Conservation (phyloP, 2,329 filamentous ascomycete genomes). For the Zarea fungicola region DNA sequence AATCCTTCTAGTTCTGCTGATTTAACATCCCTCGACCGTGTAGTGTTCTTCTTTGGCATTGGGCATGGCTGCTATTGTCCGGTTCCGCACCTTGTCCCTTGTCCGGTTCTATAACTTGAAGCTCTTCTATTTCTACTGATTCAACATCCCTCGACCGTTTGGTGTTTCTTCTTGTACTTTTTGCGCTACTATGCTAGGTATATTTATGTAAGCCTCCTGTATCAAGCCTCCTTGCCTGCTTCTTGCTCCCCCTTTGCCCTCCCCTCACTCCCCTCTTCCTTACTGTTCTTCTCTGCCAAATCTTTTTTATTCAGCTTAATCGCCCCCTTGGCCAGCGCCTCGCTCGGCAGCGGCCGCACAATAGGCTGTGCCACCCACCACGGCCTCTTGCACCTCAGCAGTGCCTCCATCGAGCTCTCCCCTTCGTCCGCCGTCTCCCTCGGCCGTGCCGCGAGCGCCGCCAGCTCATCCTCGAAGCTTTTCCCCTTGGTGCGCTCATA, state of each 20-base stretch:
- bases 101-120: too few species aligned
- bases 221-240: constrained; percentile 39
- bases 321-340: constrained; percentile 78
- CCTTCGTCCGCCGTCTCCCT: constrained; percentile 33
- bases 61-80: too few species aligned
- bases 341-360: constrained; percentile 77
- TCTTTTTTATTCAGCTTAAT: constrained; percentile 70
- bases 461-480: constrained; percentile 40
- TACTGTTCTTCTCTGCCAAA: constrained; percentile 35
- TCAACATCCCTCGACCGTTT: too few species aligned
- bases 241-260: constrained; percentile 12
- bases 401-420: constrained; percentile 60
- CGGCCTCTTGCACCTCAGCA: constrained; percentile 70
- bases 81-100: too few species aligned
- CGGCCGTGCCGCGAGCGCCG: constrained; percentile 20
- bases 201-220: constrained; percentile 36
- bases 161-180: neutral
- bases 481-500: constrained; percentile 51
- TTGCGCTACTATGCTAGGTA: constrained; percentile 11
- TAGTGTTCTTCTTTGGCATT: too few species aligned
- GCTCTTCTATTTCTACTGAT: too few species aligned
- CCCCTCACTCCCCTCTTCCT: constrained; percentile 15
- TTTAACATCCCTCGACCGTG: too few species aligned
- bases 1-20: too few species aligned
- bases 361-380: constrained; percentile 92